A percentile compares a stretch with the other conserved stretches of the same genome.
These are phyloP conservation scores for Alternaria angustiovoidea DNA, from an alignment of 2,329 filamentous ascomycete species.

Conservation along the genomic window DNA sequence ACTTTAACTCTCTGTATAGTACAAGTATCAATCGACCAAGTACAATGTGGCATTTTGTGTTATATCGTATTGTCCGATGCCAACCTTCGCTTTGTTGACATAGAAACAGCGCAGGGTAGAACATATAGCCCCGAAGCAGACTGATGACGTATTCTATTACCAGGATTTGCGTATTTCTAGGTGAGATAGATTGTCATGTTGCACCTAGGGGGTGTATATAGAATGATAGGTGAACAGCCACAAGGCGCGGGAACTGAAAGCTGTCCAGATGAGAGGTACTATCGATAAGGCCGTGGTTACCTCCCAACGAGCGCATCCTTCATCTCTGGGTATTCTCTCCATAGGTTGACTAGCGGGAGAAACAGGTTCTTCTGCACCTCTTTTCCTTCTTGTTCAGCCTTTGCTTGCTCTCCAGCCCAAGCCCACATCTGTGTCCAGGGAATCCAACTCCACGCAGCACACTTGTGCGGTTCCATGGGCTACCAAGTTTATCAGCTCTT, in stretches of 20 bases:
- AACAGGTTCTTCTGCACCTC: conserved; percentile 53
- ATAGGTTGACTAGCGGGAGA: conserved; percentile 57
- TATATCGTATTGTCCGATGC: not conserved
- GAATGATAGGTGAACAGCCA: not conserved
- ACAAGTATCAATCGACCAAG: not conserved
- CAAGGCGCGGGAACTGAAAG: not conserved
- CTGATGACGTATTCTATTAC: not conserved
- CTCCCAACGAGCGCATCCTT: conserved; percentile 26
- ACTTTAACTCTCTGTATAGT: not conserved
- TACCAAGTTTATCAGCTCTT: conserved; percentile 10
- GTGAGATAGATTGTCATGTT: not conserved
- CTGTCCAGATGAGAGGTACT: not conserved
- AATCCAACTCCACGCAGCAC: conserved; percentile 63
- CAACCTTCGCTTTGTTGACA: not conserved
- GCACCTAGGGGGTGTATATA: not conserved
- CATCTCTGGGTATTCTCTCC: conserved; percentile 45
- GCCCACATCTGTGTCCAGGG: conserved; percentile 58
- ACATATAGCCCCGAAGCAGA: not conserved
- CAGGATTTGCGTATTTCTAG: not conserved
- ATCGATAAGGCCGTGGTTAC: conserved; percentile 7
- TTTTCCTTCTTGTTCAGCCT: conserved; percentile 36
- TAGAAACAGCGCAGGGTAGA: not conserved
- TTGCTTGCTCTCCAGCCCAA: conserved; percentile 47
- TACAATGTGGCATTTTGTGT: not conserved
- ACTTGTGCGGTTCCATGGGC: conserved; percentile 62